A percentile compares a stretch with the other conserved stretches of the same genome.
These are phyloP conservation scores for Hypoxylon sp. DNA, from an alignment of 2,329 filamentous ascomycete species.

Conservation along the genomic window DNA sequence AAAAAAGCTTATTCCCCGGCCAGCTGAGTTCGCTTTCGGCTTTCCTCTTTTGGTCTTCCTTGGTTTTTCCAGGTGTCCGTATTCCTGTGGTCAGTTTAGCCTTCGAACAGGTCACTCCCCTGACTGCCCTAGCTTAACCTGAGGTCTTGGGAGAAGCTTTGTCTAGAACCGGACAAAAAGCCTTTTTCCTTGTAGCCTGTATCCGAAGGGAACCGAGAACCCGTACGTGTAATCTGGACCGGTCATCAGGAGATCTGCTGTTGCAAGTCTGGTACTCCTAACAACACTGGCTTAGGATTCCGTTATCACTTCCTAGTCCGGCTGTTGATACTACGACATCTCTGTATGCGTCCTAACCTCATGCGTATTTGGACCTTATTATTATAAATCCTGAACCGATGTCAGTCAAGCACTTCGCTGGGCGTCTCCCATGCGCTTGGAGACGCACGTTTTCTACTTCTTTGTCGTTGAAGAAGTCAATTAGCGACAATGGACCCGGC, in stretches of 20 bases:
- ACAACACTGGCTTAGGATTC: constrained; percentile 10
- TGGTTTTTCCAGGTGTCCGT: constrained; percentile 10
- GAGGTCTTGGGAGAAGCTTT: constrained; percentile 5
- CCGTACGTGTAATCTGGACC: constrained; percentile 2
- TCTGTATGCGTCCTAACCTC: constrained; percentile 20
- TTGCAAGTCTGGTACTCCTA: constrained; percentile 18
- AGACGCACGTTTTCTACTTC: constrained; percentile 41
- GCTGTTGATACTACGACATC: constrained; percentile 16
- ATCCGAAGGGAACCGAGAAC: constrained; percentile 4
- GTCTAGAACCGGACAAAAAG: constrained; percentile 9
- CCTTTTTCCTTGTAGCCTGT: constrained; percentile 7
- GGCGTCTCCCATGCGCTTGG: constrained; percentile 42
- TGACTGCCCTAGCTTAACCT: constrained; percentile 7
- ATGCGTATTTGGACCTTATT: constrained; percentile 17
- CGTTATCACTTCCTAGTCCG: constrained; percentile 8
- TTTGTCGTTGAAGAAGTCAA: constrained; percentile 34
- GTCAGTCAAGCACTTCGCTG: constrained; percentile 42
- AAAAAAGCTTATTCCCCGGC: constrained; percentile 31
- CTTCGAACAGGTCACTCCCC: constrained; percentile 1
- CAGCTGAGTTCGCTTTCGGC: constrained; percentile 30
- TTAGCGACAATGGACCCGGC: constrained; percentile 26
- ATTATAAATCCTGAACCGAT: constrained; percentile 33
- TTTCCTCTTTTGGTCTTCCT: constrained; percentile 29
- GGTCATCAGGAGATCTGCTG: background rate
- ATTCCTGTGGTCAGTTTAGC: constrained; percentile 7